Evolutionary conservation across 2,329 filamentous ascomycete genomes (phyloP), one percentile per base, ranked within the genome.

Genomic region (Colletotrichum tofieldiae): DNA sequence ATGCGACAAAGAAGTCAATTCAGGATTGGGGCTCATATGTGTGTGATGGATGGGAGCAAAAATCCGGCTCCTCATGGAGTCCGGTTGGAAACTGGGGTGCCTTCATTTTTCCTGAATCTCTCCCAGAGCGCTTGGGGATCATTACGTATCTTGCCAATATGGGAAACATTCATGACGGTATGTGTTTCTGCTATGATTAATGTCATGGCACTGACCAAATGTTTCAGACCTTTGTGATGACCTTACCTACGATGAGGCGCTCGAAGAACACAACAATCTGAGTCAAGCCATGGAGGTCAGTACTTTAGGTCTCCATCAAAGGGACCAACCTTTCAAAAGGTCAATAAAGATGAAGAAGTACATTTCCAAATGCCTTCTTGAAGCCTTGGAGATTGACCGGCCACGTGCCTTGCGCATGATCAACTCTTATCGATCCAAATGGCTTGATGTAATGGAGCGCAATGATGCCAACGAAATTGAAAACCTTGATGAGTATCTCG

Each of bases 131-230:
- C 5, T 37, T 70, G 1, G 67, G 61, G 2, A 37, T 66, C 5
- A 54, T 60, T 18, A 65, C 67, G 4, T 70, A 70, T 5, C 54
- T 70, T 18, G 61, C 67, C 0, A 65, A 70, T 4, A 59, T 70
- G 54, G 67, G 67, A n/a, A 65, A 65, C 14, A 70, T 70, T 12
- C 67, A 70, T 41, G 67, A 70, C 1, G 67, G 61, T 66, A 1
- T n/a, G 54, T n/a, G 1, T 37, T 12, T 5, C 5, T 11, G 6
- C 3, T 32, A 11, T 12, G 32, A 14, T 32, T 4, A 9, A 9
- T 7, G 1, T 3, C 4, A 11, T 65, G 3, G 18, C 11, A 29
- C 16, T 37, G 5, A 23, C 20, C 7, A 45, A 29, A 45, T 29
- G n/a, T 16, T 2, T 0, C 5, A 70, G 67, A 70, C 32, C 32